Evolutionary conservation across 768 basidiomycete species (phyloP), one percentile per base, ranked within the genome.

Genomic region (Lactarius trivialis): DNA sequence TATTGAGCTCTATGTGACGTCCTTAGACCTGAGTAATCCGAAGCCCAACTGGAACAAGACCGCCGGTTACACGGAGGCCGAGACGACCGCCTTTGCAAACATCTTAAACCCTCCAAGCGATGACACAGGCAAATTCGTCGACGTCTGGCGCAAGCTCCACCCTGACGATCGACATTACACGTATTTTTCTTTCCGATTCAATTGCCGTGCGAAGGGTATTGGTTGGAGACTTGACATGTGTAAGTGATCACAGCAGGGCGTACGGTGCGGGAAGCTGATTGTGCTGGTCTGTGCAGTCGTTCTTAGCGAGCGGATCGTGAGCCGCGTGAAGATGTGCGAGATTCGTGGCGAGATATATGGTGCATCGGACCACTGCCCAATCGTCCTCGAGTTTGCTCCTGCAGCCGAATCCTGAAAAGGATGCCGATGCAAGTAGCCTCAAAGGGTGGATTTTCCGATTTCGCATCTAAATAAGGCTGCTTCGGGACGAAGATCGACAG

Each of bases 191-290:
- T 93, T 90, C 70, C 82, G 89, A 30, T 91, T 91, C 74, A 84
- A 90, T 65, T 89, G 88, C 71, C 78, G 93, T 30, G 71, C 70
- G 58, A 94, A 93, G 69, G 88, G 91, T 3, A 80, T 91, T 51
- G 91, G 91, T 2, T 95, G 93, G 93, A 79, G 93, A 66, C 74
- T 95, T 30, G 93, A 95, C 70, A 86, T 86, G 78, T 91, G 91
- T 92, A 77, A 74, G 73, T 68, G 41, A 28, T 32, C 43, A 24
- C 19, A 50, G 63, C 55, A 54, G 60, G 19, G 34, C 37, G 28
- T 55, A 19, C 3, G 49, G 48, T 62, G 32, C 51, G 45, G 4
- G 56, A 37, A 56, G 49, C 43, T 53, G 19, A 33, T 53, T 28
- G 28, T 58, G 5, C 45, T 48, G 21, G n/a, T 14, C n/a, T 34